phyloP scores from a whole-genome alignment of 768 basidiomycete species.

The Kwoniella botswanensis region DNA sequence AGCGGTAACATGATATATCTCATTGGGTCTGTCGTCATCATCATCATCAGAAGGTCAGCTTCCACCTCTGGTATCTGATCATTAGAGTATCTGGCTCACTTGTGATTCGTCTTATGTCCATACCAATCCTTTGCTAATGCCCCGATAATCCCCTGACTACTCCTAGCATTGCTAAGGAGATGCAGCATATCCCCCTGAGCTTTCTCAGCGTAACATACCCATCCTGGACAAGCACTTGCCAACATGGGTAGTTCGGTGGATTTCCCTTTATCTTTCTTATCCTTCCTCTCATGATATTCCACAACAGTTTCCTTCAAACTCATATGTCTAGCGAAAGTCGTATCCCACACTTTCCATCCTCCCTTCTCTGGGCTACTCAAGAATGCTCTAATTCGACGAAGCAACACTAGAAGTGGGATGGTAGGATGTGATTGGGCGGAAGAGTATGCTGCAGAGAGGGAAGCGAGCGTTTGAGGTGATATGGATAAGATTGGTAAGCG shows the following conservation, averaged over 20 bases:
- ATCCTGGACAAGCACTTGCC: conserved; percentile 94
- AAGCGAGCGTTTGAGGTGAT: conserved; percentile 83
- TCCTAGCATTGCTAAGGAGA: conserved; percentile 84
- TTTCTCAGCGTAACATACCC: conserved; percentile 99
- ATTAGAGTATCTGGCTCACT: conserved; percentile 63
- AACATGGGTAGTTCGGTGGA: conserved; percentile 75
- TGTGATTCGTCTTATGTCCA: conserved; percentile 68
- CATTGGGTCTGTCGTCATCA: conserved; percentile 67
- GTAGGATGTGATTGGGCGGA: conserved; percentile 56
- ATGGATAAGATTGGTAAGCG: conserved; percentile 75
- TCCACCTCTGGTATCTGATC: neutral
- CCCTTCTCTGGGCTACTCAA: conserved; percentile 45
- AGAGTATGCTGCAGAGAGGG: conserved; percentile 67
- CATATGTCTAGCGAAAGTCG: conserved; percentile 89
- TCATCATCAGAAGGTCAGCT: conserved; percentile 12
- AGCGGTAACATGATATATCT: conserved; percentile 93
- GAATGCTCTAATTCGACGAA: conserved; percentile 62
- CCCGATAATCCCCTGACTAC: conserved; percentile 93
- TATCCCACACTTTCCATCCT: conserved; percentile 73
- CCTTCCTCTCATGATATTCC: conserved; percentile 78
- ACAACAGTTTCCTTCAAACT: conserved; percentile 77
- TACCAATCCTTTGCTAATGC: conserved; percentile 90
- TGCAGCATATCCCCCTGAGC: conserved; percentile 92
- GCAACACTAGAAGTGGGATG: conserved; percentile 66
- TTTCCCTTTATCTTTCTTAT: conserved; percentile 45